Conservation (phyloP, 768 basidiomycete genomes). For the Hydnomerulius pinastri region DNA sequence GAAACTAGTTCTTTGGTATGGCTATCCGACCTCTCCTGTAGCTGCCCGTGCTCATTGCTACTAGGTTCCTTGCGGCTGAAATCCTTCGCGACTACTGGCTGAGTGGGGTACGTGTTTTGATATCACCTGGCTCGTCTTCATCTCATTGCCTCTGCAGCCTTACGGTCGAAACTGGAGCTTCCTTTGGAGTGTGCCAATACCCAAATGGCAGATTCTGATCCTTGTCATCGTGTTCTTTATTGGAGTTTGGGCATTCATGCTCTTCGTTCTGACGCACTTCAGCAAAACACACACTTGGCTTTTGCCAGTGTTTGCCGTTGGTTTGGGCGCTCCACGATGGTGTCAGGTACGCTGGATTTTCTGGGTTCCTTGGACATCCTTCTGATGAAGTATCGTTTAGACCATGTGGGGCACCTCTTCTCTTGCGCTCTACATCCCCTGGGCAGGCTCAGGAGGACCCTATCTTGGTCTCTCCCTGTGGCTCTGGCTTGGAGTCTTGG, state of each 20-base stretch:
- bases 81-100: slow-evolving; percentile 92
- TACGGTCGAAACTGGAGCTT: slow-evolving; percentile 96
- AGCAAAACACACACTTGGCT: slow-evolving; percentile 96
- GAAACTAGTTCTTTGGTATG: slow-evolving; percentile 85
- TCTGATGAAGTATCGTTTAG: slow-evolving; percentile 32
- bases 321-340: slow-evolving; percentile 92
- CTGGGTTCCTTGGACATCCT: background rate
- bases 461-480: slow-evolving; percentile 89
- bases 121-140: background rate
- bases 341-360: slow-evolving; percentile 64
- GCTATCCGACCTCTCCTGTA: background rate
- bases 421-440: slow-evolving; percentile 89
- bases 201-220: slow-evolving; percentile 80
- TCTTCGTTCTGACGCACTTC: slow-evolving; percentile 78
- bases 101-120: slow-evolving; percentile 62
- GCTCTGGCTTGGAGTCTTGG: slow-evolving; percentile 95
- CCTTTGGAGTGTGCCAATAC: slow-evolving; percentile 83
- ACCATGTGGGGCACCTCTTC: slow-evolving; percentile 97
- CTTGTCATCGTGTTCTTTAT: slow-evolving; percentile 86
- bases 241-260: slow-evolving; percentile 77
- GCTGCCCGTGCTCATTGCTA: slow-evolving; percentile 1
- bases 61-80: slow-evolving; percentile 84
- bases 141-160: slow-evolving; percentile 47
- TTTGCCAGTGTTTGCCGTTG: slow-evolving; percentile 92
- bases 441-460: slow-evolving; percentile 84